Conservation (phyloP, 257 asterid genomes). For the Verbascum thapsus region DNA sequence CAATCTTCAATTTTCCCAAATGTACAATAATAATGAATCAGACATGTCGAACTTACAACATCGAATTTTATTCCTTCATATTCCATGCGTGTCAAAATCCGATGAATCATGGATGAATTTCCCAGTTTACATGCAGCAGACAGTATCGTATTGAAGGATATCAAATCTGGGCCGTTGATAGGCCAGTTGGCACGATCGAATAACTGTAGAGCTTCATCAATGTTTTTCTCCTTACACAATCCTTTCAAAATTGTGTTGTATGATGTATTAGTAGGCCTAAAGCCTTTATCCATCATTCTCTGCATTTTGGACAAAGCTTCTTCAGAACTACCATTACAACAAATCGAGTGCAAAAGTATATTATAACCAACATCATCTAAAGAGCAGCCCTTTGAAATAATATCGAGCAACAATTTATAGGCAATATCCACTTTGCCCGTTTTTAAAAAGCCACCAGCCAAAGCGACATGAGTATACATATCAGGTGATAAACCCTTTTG, state of each 20-base stretch:
- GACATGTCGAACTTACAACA: conserved; percentile 50
- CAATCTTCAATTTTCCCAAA: conserved; percentile 39
- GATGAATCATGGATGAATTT: conserved; percentile 36
- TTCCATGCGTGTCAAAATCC: conserved; percentile 49
- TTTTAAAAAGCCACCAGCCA: conserved; percentile 61
- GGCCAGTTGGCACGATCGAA: conserved; percentile 49
- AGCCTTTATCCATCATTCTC: conserved; percentile 44
- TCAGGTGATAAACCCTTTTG: conserved; percentile 57
- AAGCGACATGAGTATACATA: conserved; percentile 53
- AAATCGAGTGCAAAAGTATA: conserved; percentile 49
- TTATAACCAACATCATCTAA: conserved; percentile 48
- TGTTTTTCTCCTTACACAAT: conserved; percentile 46
- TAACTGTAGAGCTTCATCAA: conserved; percentile 43
- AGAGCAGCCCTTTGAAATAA: conserved; percentile 38
- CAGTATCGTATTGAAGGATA: conserved; percentile 57
- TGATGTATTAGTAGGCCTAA: conserved; percentile 49
- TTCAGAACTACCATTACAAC: conserved; percentile 35
- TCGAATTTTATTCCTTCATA: conserved; percentile 46
- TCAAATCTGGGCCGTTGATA: conserved; percentile 48
- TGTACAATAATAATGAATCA: conserved; percentile 50
- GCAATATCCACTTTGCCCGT: conserved; percentile 45
- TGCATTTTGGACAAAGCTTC: conserved; percentile 48
- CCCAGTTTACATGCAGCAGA: conserved; percentile 60
- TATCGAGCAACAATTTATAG: conserved; percentile 35
- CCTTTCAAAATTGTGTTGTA: conserved; percentile 60